Evolutionary conservation across 768 basidiomycete genomes (phyloP).

Genomic region (Termitomyces sp.): DNA sequence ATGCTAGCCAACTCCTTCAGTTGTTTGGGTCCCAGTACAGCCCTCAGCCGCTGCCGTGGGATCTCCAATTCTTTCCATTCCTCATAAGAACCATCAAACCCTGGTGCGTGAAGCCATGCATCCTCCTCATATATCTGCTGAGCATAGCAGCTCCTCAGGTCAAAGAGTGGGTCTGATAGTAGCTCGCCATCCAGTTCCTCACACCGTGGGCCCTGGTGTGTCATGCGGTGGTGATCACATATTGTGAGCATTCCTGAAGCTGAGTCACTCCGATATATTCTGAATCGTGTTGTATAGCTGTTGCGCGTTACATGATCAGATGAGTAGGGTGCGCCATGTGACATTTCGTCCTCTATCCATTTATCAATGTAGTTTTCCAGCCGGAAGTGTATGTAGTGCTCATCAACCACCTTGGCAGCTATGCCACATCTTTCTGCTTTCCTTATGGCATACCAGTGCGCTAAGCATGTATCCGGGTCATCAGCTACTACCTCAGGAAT

Average conservation of each 20-base stretch:
- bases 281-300: too few species aligned
- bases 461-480: background rate
- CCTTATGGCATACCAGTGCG: background rate
- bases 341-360: background rate
- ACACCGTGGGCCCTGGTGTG: background rate
- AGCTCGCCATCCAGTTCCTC: background rate
- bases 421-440: background rate
- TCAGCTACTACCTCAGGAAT: background rate
- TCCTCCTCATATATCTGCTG: background rate
- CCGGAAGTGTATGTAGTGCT: background rate
- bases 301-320: background rate
- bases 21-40: background rate
- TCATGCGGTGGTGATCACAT: background rate
- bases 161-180: background rate
- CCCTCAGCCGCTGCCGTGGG: background rate
- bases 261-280: too few species aligned
- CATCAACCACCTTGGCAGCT: rapidly evolving
- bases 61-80: background rate
- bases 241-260: background rate
- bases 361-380: background rate
- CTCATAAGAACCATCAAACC: background rate
- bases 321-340: background rate
- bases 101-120: background rate
- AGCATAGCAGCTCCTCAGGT: background rate
- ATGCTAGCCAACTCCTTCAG: background rate